Evolutionary conservation across 2,329 filamentous ascomycete species (phyloP).

Genomic region (Cryphonectria radicalis): DNA sequence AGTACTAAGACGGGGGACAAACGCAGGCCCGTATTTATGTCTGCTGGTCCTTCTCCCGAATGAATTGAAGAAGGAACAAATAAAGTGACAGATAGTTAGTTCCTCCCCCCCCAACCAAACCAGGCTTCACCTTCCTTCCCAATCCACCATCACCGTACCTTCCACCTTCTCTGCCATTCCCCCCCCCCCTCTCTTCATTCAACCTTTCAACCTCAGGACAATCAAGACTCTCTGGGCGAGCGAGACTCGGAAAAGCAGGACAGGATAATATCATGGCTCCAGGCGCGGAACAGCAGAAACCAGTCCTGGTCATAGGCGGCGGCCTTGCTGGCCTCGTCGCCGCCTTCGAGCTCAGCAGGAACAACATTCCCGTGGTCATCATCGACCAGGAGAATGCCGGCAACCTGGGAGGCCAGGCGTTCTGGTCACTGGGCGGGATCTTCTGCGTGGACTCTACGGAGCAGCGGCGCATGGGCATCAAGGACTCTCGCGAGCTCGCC

Average conservation of each 20-base stretch:
- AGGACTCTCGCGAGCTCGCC: constrained; percentile 60
- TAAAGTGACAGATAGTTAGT: neutral
- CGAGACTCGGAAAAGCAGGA: neutral
- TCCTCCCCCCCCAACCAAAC: neutral
- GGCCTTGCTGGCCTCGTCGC: constrained; percentile 64
- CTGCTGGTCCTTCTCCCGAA: neutral
- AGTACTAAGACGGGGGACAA: neutral
- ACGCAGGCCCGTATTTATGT: neutral
- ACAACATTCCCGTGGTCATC: constrained; percentile 53
- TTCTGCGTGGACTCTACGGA: constrained; percentile 62
- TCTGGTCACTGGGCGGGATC: constrained; percentile 66
- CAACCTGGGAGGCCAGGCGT: constrained; percentile 65
- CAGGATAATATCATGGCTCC: constrained; percentile 20
- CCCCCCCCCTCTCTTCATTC: neutral
- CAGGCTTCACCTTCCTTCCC: neutral
- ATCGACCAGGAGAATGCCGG: constrained; percentile 62
- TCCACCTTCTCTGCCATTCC: neutral
- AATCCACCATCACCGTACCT: neutral
- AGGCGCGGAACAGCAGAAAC: constrained; percentile 34
- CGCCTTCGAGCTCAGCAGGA: constrained; percentile 59
- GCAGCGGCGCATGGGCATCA: constrained; percentile 62
- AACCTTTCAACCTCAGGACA: neutral
- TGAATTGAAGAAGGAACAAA: neutral
- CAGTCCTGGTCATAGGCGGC: constrained; percentile 60
- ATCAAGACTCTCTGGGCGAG: neutral